These are phyloP conservation scores for Boechera retrofracta DNA, from an alignment of 345 rosid species.

Conservation along the genomic window DNA sequence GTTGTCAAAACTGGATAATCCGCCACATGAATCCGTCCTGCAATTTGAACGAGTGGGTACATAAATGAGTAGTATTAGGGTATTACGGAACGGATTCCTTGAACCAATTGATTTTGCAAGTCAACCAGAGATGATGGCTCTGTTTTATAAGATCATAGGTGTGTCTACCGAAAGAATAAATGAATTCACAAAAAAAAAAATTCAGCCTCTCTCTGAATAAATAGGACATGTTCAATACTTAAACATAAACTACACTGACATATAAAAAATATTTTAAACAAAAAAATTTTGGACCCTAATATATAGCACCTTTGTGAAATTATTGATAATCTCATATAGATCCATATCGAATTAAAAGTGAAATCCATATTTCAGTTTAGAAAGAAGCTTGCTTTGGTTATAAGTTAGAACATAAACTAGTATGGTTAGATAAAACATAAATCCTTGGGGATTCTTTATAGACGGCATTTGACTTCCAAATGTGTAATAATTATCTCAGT, in stretches of 20 bases:
- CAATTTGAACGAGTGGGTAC: not conserved
- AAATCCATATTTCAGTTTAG: not conserved
- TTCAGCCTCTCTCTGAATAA: not conserved
- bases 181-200: not conserved
- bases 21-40: not conserved
- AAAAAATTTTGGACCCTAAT: not conserved
- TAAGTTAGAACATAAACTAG: not conserved
- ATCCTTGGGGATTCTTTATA: not conserved
- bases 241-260: not conserved
- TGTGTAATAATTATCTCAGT: not conserved
- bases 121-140: not conserved
- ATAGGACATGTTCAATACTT: not conserved
- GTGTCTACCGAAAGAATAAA: not conserved
- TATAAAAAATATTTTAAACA: not conserved
- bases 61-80: not conserved
- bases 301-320: too few relatives aligned
- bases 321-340: too few relatives aligned
- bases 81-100: not conserved
- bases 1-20: too few relatives aligned
- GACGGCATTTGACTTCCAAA: not conserved
- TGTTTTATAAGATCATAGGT: not conserved
- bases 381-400: not conserved
- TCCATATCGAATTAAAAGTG: not conserved
- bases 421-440: not conserved
- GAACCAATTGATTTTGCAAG: not conserved